A percentile compares a stretch with the other conserved stretches of the same genome.
Conservation (phyloP, 352 stramenopile genomes). For the Pythium apleroticum region DNA sequence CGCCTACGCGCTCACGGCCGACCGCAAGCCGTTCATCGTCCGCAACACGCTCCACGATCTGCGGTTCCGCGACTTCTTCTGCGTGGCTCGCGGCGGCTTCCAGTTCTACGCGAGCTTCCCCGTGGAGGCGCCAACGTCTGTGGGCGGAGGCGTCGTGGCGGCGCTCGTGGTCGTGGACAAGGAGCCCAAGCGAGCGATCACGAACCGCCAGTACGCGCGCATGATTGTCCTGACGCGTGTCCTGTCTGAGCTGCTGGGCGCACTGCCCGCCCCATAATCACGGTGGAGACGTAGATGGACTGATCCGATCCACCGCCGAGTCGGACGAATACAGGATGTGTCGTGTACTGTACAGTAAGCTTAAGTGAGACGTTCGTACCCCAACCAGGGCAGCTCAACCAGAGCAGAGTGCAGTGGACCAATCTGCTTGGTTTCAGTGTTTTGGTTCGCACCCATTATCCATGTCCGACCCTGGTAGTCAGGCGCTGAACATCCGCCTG, state of each 20-base stretch:
- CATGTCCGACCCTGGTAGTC: not conserved
- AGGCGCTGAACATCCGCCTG: no score
- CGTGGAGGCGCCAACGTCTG: slow-evolving; percentile 26
- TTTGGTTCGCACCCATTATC: not conserved
- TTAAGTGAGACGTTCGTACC: not conserved
- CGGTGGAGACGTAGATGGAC: not conserved
- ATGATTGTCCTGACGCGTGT: slow-evolving; percentile 32
- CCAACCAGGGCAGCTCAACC: not conserved
- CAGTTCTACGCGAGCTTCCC: slow-evolving; percentile 43
- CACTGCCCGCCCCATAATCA: slow-evolving; percentile 1
- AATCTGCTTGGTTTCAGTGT: not conserved
- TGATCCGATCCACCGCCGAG: no score
- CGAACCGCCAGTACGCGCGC: slow-evolving; percentile 35
- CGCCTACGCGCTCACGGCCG: slow-evolving; percentile 34
- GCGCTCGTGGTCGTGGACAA: slow-evolving; percentile 36
- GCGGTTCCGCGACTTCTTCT: slow-evolving; percentile 42
- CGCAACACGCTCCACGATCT: slow-evolving; percentile 35
- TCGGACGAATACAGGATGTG: no score
- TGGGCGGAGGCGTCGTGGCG: slow-evolving; percentile 35
- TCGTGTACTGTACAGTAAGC: not conserved
- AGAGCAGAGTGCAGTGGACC: not conserved
- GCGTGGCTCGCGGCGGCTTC: slow-evolving; percentile 30
- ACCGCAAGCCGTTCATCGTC: slow-evolving; percentile 34
- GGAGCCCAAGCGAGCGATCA: slow-evolving; percentile 32
- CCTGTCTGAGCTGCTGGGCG: slow-evolving; percentile 29